Evolutionary conservation across 176 grass and related monocot species (phyloP).

Genomic region (Echinochloa phyllopogon): DNA sequence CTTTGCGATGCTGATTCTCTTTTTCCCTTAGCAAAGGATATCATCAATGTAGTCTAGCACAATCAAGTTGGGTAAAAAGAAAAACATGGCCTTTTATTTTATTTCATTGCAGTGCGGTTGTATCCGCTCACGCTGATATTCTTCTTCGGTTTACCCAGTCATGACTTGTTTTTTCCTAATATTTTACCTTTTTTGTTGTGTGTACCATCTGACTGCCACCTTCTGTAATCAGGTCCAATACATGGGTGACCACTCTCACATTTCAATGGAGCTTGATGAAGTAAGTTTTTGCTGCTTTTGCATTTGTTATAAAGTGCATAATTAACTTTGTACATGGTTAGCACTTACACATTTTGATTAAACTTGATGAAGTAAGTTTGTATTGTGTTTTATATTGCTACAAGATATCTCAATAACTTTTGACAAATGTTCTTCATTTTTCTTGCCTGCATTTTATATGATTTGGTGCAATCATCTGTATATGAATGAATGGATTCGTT

Average conservation of each 20-base stretch:
- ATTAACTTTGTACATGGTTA: slow-evolving; percentile 30
- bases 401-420: slow-evolving; percentile 24
- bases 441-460: not conserved
- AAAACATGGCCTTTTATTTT: slow-evolving; percentile 1
- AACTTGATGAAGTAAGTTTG: slow-evolving; percentile 78
- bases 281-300: slow-evolving; percentile 57
- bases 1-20: not conserved
- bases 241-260: slow-evolving; percentile 93
- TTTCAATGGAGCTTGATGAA: slow-evolving; percentile 94
- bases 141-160: not conserved
- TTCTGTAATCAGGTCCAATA: slow-evolving; percentile 77
- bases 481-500: slow-evolving; percentile 19
- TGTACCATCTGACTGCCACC: slow-evolving; percentile 38
- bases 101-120: not conserved
- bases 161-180: not conserved
- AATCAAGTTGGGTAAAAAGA: slow-evolving; percentile 15
- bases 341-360: slow-evolving; percentile 70
- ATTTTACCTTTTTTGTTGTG: slow-evolving; percentile 30
- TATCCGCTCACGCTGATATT: not conserved
- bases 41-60: not conserved
- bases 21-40: slow-evolving; percentile 12
- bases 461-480: not conserved
- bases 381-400: slow-evolving; percentile 35
- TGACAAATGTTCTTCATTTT: not conserved
- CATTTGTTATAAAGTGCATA: slow-evolving; percentile 20